Base-by-base conservation (phyloP, 1,139 yeast species). In the Geotrichum candidum region DNA sequence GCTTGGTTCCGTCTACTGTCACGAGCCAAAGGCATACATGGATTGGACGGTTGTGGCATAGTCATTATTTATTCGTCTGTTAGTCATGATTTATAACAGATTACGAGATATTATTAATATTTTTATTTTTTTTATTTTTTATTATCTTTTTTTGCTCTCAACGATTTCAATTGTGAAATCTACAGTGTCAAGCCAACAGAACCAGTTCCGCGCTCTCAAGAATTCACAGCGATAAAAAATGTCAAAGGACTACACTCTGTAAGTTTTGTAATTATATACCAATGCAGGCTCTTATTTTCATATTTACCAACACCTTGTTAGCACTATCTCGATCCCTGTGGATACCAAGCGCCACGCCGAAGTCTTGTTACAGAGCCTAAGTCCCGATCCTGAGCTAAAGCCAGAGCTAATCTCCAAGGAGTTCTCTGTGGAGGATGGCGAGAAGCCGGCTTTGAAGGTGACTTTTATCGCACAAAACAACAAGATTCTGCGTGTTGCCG, bases 341-440 rank as follows among this genome's bases (percentile, higher is more conserved):
- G 82, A 82, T 65, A 77, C 78, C 5, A 71, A 69, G 1, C 70
- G 75, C 51, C 95, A 89, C 68, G 94, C 96, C 0, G 61, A 63
- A 4, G 84, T 88, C 2, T 94, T 95, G 0, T 69, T 75, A 54
- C 75, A 77, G 22, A 78, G 90, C 0, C 77, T 91, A 33, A 69
- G 76, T 1, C 96, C 96, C 0, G 97, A 90, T 71, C 96, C 96
- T 0, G 85, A 88, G 38, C 77, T 90, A 65, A 86, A 84, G 70
- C 85, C 86, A 0, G 79, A 82, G 59, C 76, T 77, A 65, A 69
- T 77, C 52, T 55, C 65, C 18, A 67, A 69, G 55, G 59, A 46
- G 46, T 62, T 73, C 23, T 54, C 55, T 3, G 64, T 64, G 10
- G 57, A 63, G 1, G 67, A 67, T 3, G 46, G 46, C 18, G 46